Base-by-base conservation (phyloP, 495 filamentous ascomycete genomes). In the Aspergillus coremiiformis region DNA sequence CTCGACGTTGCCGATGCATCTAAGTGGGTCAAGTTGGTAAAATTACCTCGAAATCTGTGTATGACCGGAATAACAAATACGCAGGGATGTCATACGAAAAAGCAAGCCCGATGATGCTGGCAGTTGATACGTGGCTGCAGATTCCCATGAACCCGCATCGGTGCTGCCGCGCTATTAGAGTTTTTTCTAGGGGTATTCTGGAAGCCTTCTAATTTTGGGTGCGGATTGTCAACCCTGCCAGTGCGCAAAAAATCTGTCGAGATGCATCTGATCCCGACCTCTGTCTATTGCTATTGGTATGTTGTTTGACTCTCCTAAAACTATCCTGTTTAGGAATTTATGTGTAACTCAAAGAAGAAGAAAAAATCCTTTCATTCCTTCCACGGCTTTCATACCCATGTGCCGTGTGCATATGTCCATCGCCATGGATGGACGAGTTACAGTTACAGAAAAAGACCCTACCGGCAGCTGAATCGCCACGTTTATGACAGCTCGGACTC, bases 191-290 rank as follows among this genome's bases (percentile, higher is more conserved):
- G 3, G 10, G 7, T 6, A 22, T 53, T 53, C 51, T 39, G 37
- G 51, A 53, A 53, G 51, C 51, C 42, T 53, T 47, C 51, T 53
- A 53, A 53, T 32, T 53, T 53, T 53, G 51, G 43, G 39, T 21
- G 30, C 23, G n/a, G 15, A 29, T 19, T 30, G 1, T 30, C 22
- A 19, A 32, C 12, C 33, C 49, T 8, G 39, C 33, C 49, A 29
- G 49, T 51, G 49, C 49, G 39, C 49, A 30, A 5, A 23, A 32
- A 29, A 50, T 39, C 15, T 24, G 2, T 45, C 24, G 24, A 27
- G 11, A 4, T 17, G 27, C 15, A n/a, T 51, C 48, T 43, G 35
- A 26, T 39, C n/a, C 32, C 24, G 39, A 21, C 32, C 10, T 14
- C n/a, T 37, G n/a, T n/a, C n/a, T n/a, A n/a, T n/a, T n/a, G n/a